phyloP scores from a whole-genome alignment of 2,329 filamentous ascomycete species.

The Fusarium sp. region DNA sequence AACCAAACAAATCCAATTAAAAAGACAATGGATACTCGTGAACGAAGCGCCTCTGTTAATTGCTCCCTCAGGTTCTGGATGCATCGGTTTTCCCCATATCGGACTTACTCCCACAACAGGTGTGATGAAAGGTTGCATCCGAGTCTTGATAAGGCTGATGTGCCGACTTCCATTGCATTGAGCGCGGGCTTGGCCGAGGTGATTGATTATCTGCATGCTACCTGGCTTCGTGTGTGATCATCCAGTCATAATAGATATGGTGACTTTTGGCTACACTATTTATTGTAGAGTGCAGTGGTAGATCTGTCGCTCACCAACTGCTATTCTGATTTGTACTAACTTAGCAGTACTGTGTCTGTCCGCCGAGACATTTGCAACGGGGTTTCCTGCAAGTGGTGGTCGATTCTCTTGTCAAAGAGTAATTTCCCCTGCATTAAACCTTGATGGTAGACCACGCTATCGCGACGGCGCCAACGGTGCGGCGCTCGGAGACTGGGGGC shows the following conservation, averaged over 20 bases:
- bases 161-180: slow-evolving; percentile 12
- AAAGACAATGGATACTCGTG: slow-evolving; percentile 33
- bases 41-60: neutral
- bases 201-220: slow-evolving; percentile 1
- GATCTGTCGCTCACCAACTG: neutral
- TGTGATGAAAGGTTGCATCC: slow-evolving; percentile 4
- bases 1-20: slow-evolving; percentile 34
- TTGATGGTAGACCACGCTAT: slow-evolving; percentile 38
- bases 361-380: slow-evolving; percentile 13
- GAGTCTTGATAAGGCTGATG: slow-evolving; percentile 38
- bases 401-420: slow-evolving; percentile 4
- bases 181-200: neutral
- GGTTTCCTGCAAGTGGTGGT: slow-evolving; percentile 8
- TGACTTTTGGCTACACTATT: slow-evolving; percentile 1
- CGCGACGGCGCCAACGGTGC: slow-evolving; percentile 45
- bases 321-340: no score
- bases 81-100: neutral
- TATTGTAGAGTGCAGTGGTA: neutral
- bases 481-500: slow-evolving; percentile 34
- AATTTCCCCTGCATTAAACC: slow-evolving; percentile 47
- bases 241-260: neutral
- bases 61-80: neutral
- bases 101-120: neutral
- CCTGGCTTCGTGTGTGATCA: neutral
- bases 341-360: neutral